A percentile compares a stretch with the other conserved stretches of the same genome.
These are phyloP conservation scores for Kodamaea ohmeri DNA, from an alignment of 1,139 yeast genomes.

Conservation along the genomic window DNA sequence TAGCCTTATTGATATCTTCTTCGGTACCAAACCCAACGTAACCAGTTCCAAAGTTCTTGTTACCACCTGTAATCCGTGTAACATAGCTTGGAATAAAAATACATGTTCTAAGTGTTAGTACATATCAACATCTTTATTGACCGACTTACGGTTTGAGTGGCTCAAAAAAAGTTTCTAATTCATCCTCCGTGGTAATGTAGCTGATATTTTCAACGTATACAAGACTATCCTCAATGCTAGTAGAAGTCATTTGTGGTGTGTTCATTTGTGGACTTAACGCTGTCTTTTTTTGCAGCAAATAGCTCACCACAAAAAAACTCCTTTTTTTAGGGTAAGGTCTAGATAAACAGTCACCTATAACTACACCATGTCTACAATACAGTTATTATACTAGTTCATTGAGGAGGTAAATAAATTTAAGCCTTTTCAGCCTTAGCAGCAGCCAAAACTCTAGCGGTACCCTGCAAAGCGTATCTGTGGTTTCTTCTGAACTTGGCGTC, in stretches of 20 bases:
- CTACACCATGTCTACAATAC: not conserved
- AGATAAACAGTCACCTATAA: too few relatives aligned
- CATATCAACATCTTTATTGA: not conserved
- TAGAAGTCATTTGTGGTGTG: not conserved
- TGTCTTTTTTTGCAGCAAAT: slow-evolving; percentile 2
- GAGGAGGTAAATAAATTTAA: slow-evolving; percentile 12
- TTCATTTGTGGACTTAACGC: not conserved
- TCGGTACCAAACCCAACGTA: slow-evolving; percentile 57
- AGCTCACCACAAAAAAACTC: not conserved
- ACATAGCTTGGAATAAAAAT: slow-evolving; percentile 56
- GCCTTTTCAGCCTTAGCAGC: slow-evolving; percentile 57
- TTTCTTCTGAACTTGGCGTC: slow-evolving; percentile 99
- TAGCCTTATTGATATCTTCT: slow-evolving; percentile 50
- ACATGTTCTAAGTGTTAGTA: slow-evolving; percentile 21
- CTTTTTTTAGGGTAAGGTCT: not conserved
- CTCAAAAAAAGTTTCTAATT: slow-evolving; percentile 43
- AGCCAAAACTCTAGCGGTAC: slow-evolving; percentile 93
- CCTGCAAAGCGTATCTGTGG: slow-evolving; percentile 99
- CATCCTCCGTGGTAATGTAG: slow-evolving; percentile 52
- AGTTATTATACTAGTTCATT: slow-evolving; percentile 7
- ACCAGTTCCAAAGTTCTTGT: slow-evolving; percentile 59
- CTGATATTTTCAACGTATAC: slow-evolving; percentile 53
- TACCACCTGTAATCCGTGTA: slow-evolving; percentile 43
- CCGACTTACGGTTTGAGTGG: slow-evolving; percentile 25
- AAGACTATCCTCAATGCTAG: slow-evolving; percentile 17